These are phyloP conservation scores for Blastocystis sp. DNA, from an alignment of 352 stramenopile species.

Conservation along the genomic window DNA sequence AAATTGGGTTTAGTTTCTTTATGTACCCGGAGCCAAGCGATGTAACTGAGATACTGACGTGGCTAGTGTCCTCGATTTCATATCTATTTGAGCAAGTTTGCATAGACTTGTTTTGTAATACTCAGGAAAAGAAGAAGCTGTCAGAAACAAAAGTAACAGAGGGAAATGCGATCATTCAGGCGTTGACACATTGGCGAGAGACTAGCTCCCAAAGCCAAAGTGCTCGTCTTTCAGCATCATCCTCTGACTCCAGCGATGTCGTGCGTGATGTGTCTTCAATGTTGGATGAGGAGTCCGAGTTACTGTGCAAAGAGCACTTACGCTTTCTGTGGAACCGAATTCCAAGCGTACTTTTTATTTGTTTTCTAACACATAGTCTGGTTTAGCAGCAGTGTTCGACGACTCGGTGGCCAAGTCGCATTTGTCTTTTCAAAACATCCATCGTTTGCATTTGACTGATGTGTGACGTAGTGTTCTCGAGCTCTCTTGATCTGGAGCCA, in stretches of 20 bases:
- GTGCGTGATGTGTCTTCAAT: neutral
- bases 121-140: neutral
- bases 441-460: neutral
- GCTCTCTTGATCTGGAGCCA: neutral
- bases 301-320: neutral
- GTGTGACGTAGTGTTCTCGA: neutral
- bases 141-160: neutral
- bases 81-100: neutral
- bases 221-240: neutral
- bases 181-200: neutral
- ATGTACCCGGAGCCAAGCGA: slow-evolving; percentile 24
- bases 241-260: neutral
- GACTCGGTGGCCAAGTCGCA: neutral
- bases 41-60: neutral
- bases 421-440: neutral
- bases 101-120: neutral
- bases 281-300: neutral
- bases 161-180: neutral
- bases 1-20: slow-evolving; percentile 32
- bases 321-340: slow-evolving; percentile 3
- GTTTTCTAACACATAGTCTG: neutral
- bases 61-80: slow-evolving; percentile 4
- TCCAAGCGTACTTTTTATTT: neutral
- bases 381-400: neutral
- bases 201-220: neutral